phyloP scores from a whole-genome alignment of 139 green algal species.

The Chlorella ohadii region DNA sequence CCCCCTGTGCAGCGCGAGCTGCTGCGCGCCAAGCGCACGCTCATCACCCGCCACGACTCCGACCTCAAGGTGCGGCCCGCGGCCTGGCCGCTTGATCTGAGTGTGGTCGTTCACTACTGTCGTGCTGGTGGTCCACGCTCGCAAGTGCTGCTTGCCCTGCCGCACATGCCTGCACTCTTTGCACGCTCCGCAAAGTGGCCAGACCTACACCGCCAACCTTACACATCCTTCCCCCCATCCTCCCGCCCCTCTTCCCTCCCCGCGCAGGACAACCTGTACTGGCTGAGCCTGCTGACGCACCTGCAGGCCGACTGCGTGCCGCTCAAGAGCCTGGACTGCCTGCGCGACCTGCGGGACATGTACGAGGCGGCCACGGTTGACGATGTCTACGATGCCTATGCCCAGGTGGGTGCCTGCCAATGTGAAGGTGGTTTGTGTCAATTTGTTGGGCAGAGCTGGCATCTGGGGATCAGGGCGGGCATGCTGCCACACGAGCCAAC shows the following conservation, averaged over 20 bases:
- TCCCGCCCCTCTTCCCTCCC: not conserved
- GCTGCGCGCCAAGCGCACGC: constrained; percentile 78
- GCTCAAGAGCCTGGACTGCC: constrained; percentile 83
- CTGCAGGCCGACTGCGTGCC: constrained; percentile 84
- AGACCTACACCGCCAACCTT: too few species aligned
- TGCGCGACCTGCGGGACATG: constrained; percentile 88
- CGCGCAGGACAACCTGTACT: constrained; percentile 89
- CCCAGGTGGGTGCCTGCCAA: constrained; percentile 48
- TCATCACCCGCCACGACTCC: constrained; percentile 94
- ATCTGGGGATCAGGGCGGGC: too few species aligned
- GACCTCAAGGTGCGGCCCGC: constrained; percentile 89
- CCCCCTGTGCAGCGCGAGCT: constrained; percentile 69
- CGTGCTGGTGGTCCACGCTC: too few species aligned
- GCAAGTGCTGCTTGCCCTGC: not conserved
- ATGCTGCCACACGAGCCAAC: too few species aligned
- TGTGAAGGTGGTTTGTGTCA: not conserved
- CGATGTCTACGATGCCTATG: constrained; percentile 91
- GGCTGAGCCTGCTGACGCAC: constrained; percentile 94
- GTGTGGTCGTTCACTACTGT: too few species aligned
- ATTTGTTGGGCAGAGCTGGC: not conserved
- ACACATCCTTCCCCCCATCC: too few species aligned
- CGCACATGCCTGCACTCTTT: too few species aligned
- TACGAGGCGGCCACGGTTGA: constrained; percentile 87
- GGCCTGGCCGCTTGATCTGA: too few species aligned
- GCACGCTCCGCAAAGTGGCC: too few species aligned